phyloP scores from a whole-genome alignment of 2,329 filamentous ascomycete genomes.

The Ophiostoma sp. region DNA sequence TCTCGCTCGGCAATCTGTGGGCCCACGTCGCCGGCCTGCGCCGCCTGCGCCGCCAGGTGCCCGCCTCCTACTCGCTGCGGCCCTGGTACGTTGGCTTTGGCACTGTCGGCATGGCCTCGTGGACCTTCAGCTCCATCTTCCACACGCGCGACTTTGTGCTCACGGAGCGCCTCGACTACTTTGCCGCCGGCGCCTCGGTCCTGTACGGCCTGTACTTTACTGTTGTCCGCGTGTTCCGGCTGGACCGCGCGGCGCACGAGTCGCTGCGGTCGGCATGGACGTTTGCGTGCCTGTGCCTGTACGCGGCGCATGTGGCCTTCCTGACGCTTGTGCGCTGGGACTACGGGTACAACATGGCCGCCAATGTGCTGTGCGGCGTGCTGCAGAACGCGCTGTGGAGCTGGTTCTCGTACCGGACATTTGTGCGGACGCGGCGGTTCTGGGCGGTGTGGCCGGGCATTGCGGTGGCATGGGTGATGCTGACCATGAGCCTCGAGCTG shows the following conservation, averaged over 20 bases:
- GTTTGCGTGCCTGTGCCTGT: constrained; percentile 62
- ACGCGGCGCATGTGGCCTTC: constrained; percentile 72
- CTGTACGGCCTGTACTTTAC: constrained; percentile 88
- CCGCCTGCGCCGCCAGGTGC: constrained; percentile 64
- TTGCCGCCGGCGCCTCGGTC: constrained; percentile 82
- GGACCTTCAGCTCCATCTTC: constrained; percentile 86
- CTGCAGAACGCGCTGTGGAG: constrained; percentile 81
- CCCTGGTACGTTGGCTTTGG: constrained; percentile 77
- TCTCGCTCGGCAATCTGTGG: constrained; percentile 84
- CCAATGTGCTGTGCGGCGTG: constrained; percentile 77
- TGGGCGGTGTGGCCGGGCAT: constrained; percentile 90
- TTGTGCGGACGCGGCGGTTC: constrained; percentile 60
- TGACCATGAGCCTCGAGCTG: constrained; percentile 93
- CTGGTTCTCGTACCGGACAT: constrained; percentile 71
- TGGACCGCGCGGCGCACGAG: constrained; percentile 47
- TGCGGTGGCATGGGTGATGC: constrained; percentile 83
- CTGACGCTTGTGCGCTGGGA: constrained; percentile 84
- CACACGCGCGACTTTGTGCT: constrained; percentile 79
- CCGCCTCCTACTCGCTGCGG: constrained; percentile 66
- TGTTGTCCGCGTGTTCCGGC: constrained; percentile 72
- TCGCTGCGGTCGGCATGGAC: constrained; percentile 69
- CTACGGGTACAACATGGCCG: constrained; percentile 97
- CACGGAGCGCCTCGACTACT: constrained; percentile 96
- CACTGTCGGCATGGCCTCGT: constrained; percentile 74
- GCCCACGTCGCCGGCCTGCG: constrained; percentile 75